phyloP scores from a whole-genome alignment of 768 basidiomycete species.

The Tulasnella sp. region DNA sequence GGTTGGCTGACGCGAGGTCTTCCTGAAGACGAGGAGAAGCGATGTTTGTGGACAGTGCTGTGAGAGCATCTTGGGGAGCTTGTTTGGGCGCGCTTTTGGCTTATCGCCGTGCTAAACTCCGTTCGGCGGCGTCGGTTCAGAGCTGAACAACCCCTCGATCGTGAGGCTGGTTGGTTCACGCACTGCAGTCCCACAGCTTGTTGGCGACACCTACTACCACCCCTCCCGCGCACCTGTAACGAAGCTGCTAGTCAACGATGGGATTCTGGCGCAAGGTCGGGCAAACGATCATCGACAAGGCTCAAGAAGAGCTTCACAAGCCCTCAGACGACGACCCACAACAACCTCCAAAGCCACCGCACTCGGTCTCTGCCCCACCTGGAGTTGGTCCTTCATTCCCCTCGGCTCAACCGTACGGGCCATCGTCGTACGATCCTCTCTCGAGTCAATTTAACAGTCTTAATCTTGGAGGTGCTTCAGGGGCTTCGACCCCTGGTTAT shows the following conservation, averaged over 20 bases:
- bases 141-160: constrained; percentile 8
- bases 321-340: not conserved
- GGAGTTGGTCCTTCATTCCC: constrained; percentile 11
- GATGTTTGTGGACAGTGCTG: not conserved
- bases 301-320: not conserved
- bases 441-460: not conserved
- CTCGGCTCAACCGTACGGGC: constrained; percentile 1
- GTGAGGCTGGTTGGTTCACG: not conserved
- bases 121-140: not conserved
- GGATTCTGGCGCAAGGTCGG: not conserved
- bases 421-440: not conserved
- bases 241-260: not conserved
- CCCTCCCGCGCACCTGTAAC: not conserved
- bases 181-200: not conserved
- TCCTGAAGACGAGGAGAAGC: not conserved
- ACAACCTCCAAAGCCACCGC: not conserved
- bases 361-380: not conserved
- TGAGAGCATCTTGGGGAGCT: not conserved
- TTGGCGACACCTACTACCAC: not conserved
- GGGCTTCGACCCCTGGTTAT: not conserved
- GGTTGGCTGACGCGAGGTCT: not conserved
- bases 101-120: not conserved
- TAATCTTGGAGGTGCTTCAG: not conserved
- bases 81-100: not conserved
- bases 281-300: not conserved